Percentiles rank a stretch among this genome's conserved stretches.
These are phyloP conservation scores for Saturnispora silvae DNA, from an alignment of 805 yeast genomes.

Conservation along the genomic window DNA sequence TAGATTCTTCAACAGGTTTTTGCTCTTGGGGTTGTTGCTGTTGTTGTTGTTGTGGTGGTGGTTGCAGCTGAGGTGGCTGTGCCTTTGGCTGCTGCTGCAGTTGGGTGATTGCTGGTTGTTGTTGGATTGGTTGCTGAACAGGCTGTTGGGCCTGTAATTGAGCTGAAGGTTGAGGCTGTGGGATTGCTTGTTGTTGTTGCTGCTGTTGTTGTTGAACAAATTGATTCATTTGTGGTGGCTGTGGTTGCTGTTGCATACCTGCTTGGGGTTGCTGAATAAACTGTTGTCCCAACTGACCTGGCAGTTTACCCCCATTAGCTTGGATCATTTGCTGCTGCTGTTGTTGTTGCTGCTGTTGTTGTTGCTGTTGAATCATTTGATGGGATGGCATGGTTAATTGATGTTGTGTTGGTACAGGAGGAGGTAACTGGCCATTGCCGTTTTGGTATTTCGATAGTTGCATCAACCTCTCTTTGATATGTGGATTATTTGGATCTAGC, in stretches of 20 bases:
- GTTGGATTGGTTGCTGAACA: constrained; percentile 2
- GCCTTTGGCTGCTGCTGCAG: constrained; percentile 7
- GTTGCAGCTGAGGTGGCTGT: constrained; percentile 4
- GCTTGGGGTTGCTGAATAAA: constrained; percentile 11
- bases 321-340: constrained; percentile 20
- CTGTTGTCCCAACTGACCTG: constrained; percentile 22
- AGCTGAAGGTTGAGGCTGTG: constrained; percentile 1
- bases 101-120: constrained; percentile 1
- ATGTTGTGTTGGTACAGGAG: constrained; percentile 50
- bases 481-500: constrained; percentile 88
- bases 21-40: not conserved
- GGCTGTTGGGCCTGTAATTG: constrained; percentile 2
- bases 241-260: constrained; percentile 10
- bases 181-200: constrained; percentile 3
- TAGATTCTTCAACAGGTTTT: too few relatives aligned
- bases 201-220: constrained; percentile 6
- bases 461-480: constrained; percentile 85
- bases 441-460: constrained; percentile 67
- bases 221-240: constrained; percentile 6
- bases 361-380: constrained; percentile 29
- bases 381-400: constrained; percentile 32
- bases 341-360: constrained; percentile 25
- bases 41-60: not conserved
- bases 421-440: constrained; percentile 49
- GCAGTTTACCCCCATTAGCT: constrained; percentile 19